Percentiles rank a stretch among this genome's conserved stretches.
These are phyloP conservation scores for Stagonosporopsis chrysanthemi DNA, from an alignment of 2,329 filamentous ascomycete genomes.

Conservation along the genomic window DNA sequence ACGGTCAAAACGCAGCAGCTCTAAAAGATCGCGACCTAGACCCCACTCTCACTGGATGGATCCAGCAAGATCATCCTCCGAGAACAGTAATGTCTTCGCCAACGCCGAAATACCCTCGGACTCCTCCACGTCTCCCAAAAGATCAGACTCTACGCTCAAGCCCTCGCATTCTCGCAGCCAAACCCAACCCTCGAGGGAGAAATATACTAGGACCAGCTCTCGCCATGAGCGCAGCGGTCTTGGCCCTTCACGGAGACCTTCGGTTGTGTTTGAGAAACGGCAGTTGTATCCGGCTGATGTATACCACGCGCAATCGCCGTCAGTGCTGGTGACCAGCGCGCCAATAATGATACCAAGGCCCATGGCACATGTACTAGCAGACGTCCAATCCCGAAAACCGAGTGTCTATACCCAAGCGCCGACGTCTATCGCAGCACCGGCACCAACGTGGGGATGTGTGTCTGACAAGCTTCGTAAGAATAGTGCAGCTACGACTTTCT, in stretches of 20 bases:
- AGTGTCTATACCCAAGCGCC: slow-evolving; percentile 1
- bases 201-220: neutral
- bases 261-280: neutral
- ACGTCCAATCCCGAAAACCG: neutral
- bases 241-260: slow-evolving; percentile 7
- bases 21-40: neutral
- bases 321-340: slow-evolving; percentile 15
- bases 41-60: neutral
- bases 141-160: slow-evolving; percentile 22
- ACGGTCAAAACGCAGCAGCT: neutral
- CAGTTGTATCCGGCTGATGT: neutral
- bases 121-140: slow-evolving; percentile 16
- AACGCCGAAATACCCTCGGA: slow-evolving; percentile 11
- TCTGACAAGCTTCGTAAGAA: slow-evolving; percentile 6
- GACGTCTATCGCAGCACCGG: neutral
- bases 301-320: neutral
- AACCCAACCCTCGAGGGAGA: neutral
- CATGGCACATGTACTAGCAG: neutral
- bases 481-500: slow-evolving; percentile 1
- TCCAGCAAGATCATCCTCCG: slow-evolving; percentile 8
- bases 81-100: slow-evolving; percentile 19
- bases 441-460: slow-evolving; percentile 14
- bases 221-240: neutral
- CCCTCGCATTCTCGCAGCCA: slow-evolving; percentile 21
- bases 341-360: slow-evolving; percentile 1